Conservation (phyloP, 257 asterid species). For the Nicotiana obtusifolia region DNA sequence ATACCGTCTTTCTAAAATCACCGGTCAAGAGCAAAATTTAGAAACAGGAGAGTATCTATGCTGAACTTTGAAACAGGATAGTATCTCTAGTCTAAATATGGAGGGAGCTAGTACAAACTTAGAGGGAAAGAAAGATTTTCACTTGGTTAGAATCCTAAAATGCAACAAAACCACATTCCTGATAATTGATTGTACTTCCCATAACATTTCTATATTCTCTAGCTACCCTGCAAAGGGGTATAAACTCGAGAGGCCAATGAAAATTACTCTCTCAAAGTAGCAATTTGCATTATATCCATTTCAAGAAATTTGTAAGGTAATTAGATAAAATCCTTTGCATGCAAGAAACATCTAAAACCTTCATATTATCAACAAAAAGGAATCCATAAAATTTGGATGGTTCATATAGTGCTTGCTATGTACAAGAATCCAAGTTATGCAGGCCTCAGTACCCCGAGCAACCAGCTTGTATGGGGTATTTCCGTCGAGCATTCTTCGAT, state of each 20-base stretch:
- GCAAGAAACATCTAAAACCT: not conserved
- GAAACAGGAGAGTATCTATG: not conserved
- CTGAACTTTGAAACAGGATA: not conserved
- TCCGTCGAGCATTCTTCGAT: slow-evolving; percentile 3
- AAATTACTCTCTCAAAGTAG: not conserved
- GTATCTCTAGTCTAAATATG: not conserved
- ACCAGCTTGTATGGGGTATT: not conserved
- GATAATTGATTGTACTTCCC: not conserved
- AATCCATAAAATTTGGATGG: not conserved
- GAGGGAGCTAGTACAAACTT: not conserved
- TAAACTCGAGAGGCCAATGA: not conserved
- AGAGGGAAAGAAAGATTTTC: not conserved
- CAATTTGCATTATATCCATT: not conserved
- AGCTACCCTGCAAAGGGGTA: not conserved
- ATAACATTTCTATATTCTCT: not conserved
- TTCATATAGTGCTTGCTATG: not conserved
- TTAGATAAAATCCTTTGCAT: not conserved
- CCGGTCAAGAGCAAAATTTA: not conserved
- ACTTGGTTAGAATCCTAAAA: not conserved
- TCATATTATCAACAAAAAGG: not conserved
- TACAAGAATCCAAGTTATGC: slow-evolving; percentile 7
- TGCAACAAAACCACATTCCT: not conserved
- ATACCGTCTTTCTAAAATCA: not conserved
- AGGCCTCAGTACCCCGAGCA: not conserved
- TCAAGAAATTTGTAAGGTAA: not conserved